phyloP scores from a whole-genome alignment of 495 filamentous ascomycete genomes.

The Aspergillus saccharolyticus region DNA sequence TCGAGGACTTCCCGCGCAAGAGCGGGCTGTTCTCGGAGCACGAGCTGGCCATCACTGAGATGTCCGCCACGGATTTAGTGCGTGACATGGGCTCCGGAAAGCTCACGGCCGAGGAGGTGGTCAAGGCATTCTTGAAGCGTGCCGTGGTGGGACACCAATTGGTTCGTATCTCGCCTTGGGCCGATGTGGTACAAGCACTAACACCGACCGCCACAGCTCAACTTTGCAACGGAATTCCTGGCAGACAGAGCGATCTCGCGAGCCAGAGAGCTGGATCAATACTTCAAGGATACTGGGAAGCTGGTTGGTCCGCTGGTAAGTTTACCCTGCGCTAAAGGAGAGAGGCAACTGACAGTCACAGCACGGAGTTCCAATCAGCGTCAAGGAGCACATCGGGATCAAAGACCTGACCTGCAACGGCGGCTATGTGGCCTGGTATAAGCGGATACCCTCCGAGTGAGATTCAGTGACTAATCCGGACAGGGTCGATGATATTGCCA shows the following conservation, averaged over 20 bases:
- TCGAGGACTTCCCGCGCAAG: slow-evolving; percentile 37
- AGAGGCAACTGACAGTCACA: slow-evolving; percentile 26
- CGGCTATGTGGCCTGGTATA: slow-evolving; percentile 38
- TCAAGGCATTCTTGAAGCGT: slow-evolving; percentile 56
- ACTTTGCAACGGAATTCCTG: slow-evolving; percentile 65
- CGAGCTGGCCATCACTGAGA: slow-evolving; percentile 57
- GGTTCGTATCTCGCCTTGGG: slow-evolving; percentile 15
- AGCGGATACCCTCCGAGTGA: neutral
- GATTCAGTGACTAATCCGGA: neutral
- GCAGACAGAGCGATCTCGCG: slow-evolving; percentile 56
- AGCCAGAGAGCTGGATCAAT: slow-evolving; percentile 54
- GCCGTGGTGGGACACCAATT: slow-evolving; percentile 58
- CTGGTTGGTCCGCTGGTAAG: slow-evolving; percentile 37
- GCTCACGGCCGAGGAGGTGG: slow-evolving; percentile 53
- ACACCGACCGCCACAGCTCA: slow-evolving; percentile 28
- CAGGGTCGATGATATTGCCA: slow-evolving; percentile 32
- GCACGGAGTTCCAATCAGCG: slow-evolving; percentile 61
- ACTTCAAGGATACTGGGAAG: slow-evolving; percentile 33
- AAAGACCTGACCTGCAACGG: slow-evolving; percentile 39
- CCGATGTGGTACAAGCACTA: neutral
- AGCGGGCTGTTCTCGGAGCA: slow-evolving; percentile 46
- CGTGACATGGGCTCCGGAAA: slow-evolving; percentile 41
- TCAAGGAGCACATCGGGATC: slow-evolving; percentile 65
- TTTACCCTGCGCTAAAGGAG: slow-evolving; percentile 16
- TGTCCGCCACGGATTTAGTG: slow-evolving; percentile 49